Percentiles rank a stretch among this genome's conserved stretches.
These are phyloP conservation scores for Mycena belliarum DNA, from an alignment of 768 basidiomycete genomes.

Conservation along the genomic window DNA sequence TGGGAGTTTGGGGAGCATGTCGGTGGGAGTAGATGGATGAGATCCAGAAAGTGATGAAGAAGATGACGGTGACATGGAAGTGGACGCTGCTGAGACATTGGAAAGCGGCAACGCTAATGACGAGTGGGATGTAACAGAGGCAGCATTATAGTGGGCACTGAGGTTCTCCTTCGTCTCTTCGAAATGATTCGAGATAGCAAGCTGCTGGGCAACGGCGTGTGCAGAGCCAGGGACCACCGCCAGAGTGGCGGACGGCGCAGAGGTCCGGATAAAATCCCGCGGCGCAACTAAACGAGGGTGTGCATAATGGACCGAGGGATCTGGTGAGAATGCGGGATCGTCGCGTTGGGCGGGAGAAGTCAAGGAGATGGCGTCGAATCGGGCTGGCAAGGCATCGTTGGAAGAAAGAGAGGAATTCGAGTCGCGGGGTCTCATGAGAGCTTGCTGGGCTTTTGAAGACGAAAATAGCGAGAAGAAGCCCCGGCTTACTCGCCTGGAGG, in stretches of 20 bases:
- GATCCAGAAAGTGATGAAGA: constrained; percentile 2
- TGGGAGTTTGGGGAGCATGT: neutral
- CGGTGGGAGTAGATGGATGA: neutral
- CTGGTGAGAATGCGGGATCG: constrained; percentile 16
- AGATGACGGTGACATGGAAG: neutral
- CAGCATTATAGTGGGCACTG: neutral
- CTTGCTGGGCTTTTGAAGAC: constrained; percentile 2
- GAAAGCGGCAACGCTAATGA: constrained; percentile 5
- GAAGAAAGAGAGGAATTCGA: neutral
- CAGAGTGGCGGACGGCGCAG: neutral
- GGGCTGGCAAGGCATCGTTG: neutral
- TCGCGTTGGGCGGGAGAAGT: constrained; percentile 8
- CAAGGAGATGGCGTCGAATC: constrained; percentile 14
- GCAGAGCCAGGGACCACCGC: neutral
- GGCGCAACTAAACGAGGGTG: constrained; percentile 1
- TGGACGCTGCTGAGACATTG: constrained; percentile 1
- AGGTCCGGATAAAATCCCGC: constrained; percentile 4
- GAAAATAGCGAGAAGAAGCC: constrained; percentile 20
- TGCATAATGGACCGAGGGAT: constrained; percentile 7
- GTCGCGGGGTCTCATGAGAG: neutral
- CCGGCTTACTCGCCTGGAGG: constrained; percentile 14
- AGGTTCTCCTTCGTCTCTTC: too few species aligned
- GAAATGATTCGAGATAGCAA: too few species aligned
- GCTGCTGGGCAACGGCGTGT: too few species aligned
- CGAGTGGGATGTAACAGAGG: constrained; percentile 5